phyloP scores from a whole-genome alignment of 352 stramenopile genomes.

The Thraustochytrium sp. region DNA sequence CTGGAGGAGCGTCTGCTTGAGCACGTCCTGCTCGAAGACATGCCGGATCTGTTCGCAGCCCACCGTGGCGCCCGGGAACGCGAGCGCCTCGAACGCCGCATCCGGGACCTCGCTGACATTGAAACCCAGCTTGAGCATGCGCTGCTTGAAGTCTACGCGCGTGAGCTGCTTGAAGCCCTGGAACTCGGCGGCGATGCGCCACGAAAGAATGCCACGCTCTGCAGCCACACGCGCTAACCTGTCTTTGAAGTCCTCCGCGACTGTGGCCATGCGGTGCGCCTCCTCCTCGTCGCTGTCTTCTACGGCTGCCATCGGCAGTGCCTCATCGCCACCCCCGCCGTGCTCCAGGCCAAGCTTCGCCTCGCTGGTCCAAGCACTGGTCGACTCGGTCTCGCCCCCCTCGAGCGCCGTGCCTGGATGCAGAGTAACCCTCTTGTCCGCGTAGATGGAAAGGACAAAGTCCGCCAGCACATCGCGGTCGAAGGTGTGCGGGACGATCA shows the following conservation, averaged over 20 bases:
- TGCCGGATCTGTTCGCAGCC: not conserved
- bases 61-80: not conserved
- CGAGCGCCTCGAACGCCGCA: not conserved
- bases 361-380: too few relatives aligned
- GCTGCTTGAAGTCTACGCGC: slow-evolving; percentile 16
- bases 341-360: too few relatives aligned
- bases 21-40: slow-evolving; percentile 30
- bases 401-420: too few relatives aligned
- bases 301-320: not conserved
- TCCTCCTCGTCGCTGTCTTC: not conserved
- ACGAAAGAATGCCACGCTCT: not conserved
- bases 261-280: not conserved
- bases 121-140: not conserved
- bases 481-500: slow-evolving; percentile 14
- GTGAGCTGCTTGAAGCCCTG: not conserved
- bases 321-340: not conserved
- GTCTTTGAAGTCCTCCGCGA: slow-evolving; percentile 10
- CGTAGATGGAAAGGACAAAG: not conserved
- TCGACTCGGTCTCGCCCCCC: too few relatives aligned
- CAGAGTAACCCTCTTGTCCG: not conserved
- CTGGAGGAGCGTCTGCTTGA: not conserved
- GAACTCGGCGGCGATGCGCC: not conserved
- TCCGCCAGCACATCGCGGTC: not conserved
- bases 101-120: slow-evolving; percentile 27
- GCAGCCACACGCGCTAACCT: not conserved